Conservation (phyloP, 2,329 filamentous ascomycete species). For the Ceratocystis huliohia region DNA sequence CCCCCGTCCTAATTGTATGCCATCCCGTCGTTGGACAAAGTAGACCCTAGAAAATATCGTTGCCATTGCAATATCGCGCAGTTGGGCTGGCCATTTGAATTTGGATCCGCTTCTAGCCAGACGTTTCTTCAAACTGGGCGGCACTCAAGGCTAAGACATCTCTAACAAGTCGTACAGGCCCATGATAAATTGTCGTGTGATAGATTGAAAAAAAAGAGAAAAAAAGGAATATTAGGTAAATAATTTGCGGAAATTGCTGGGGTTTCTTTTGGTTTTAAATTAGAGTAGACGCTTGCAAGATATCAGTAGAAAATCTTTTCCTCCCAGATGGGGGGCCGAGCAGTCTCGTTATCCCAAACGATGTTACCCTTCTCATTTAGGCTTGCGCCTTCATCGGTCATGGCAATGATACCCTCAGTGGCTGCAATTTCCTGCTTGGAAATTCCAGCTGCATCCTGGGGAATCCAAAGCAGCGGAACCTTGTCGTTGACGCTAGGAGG, state of each 20-base stretch:
- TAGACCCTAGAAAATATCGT: background rate
- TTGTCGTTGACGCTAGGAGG: constrained; percentile 54
- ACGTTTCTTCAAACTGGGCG: background rate
- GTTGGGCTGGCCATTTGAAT: background rate
- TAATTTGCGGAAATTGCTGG: background rate
- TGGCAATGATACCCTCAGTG: constrained; percentile 57
- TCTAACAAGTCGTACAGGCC: background rate
- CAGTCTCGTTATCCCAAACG: constrained; percentile 32
- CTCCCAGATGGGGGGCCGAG: constrained; percentile 34
- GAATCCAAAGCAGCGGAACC: constrained; percentile 71
- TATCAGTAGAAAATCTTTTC: constrained; percentile 36
- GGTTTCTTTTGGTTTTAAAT: background rate
- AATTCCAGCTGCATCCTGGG: constrained; percentile 59
- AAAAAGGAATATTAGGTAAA: constrained; percentile 7
- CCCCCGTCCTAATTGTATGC: background rate
- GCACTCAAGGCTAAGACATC: background rate
- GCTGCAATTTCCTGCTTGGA: constrained; percentile 66
- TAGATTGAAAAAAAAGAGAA: no score
- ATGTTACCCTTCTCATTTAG: constrained; percentile 51
- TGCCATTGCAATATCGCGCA: background rate
- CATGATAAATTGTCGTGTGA: background rate
- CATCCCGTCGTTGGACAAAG: background rate
- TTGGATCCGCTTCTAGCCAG: background rate
- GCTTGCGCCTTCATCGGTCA: constrained; percentile 65
- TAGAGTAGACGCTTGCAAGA: background rate